Conservation (phyloP, 345 rosid genomes). For the Syzygium grande region DNA sequence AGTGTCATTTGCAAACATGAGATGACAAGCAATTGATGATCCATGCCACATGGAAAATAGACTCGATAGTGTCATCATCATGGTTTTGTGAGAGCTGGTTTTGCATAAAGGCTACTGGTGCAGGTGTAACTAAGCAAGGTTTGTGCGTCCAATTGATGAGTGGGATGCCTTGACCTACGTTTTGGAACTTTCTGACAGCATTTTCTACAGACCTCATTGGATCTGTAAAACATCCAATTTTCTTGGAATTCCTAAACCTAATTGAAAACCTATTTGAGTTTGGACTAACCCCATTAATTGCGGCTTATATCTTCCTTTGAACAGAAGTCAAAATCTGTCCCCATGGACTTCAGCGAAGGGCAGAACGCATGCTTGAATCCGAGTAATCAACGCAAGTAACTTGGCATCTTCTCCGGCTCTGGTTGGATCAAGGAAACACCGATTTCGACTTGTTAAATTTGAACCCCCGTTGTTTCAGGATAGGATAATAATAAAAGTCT, state of each 20-base stretch:
- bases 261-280: background rate
- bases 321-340: background rate
- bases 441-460: background rate
- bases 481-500: background rate
- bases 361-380: background rate
- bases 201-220: background rate
- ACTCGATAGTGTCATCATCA: background rate
- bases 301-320: background rate
- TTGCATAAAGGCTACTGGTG: background rate
- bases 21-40: background rate
- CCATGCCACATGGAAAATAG: background rate
- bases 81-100: background rate
- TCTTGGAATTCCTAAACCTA: background rate
- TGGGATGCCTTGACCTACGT: background rate
- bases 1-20: background rate
- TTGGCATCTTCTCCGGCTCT: background rate
- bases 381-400: background rate
- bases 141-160: background rate
- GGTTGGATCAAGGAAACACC: background rate
- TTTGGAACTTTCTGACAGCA: background rate
- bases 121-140: background rate
- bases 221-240: background rate
- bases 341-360: background rate
- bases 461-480: background rate
- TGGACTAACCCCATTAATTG: background rate